Evolutionary conservation across 495 filamentous ascomycete species (phyloP).

Genomic region (Penicillium herquei): DNA sequence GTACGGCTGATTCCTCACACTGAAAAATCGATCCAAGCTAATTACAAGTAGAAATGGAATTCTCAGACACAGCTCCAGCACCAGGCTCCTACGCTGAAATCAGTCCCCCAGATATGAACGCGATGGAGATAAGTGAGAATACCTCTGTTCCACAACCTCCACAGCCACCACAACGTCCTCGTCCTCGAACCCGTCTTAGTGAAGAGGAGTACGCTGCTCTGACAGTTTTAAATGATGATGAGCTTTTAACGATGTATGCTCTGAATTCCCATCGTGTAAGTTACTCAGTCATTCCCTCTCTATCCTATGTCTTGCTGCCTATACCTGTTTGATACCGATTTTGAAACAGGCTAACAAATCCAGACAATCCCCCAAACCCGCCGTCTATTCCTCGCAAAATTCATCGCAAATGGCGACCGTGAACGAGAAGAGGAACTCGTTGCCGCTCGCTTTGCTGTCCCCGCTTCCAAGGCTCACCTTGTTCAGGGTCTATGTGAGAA

Average conservation of each 20-base stretch:
- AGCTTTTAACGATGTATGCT: slow-evolving; percentile 37
- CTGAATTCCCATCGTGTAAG: slow-evolving; percentile 33
- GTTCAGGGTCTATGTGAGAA: neutral
- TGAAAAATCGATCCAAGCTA: neutral
- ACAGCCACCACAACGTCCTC: no score
- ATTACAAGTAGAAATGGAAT: neutral
- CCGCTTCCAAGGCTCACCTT: slow-evolving; percentile 11
- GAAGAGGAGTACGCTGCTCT: slow-evolving; percentile 39
- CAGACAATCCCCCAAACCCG: slow-evolving; percentile 43
- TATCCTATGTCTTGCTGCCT: neutral
- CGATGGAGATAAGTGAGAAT: neutral
- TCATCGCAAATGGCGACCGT: slow-evolving; percentile 32
- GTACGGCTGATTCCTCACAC: neutral
- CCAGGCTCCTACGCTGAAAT: neutral
- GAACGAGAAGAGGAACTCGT: slow-evolving; percentile 29
- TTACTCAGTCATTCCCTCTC: neutral
- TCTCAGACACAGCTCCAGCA: neutral
- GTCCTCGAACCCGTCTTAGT: slow-evolving; percentile 10
- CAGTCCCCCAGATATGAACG: neutral
- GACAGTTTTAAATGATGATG: slow-evolving; percentile 33
- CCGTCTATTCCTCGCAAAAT: slow-evolving; percentile 36
- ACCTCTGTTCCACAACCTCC: no score
- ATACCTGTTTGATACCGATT: no score
- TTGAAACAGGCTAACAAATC: neutral
- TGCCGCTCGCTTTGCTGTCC: slow-evolving; percentile 28